Base-by-base conservation (phyloP, 148 eudicot genomes). In the Heliosperma pusillum region DNA sequence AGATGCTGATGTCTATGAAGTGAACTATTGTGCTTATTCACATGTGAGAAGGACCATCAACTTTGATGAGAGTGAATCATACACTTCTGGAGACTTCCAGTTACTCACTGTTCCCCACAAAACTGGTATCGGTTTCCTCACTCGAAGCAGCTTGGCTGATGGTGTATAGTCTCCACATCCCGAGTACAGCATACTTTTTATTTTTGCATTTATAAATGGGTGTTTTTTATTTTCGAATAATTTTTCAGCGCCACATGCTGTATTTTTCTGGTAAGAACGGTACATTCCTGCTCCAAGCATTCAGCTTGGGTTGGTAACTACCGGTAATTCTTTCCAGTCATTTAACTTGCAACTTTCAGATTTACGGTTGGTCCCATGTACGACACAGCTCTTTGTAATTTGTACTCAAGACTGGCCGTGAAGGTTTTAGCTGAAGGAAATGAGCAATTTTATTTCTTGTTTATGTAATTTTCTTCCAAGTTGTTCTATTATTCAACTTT, bases 11-110 rank as follows among this genome's bases (percentile, higher is more conserved):
- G 88, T 82, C 30, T 80, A 78, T 68, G 84, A 87, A 75, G 90
- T 90, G 64, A 82, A 86, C 45, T 90, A 90, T n/a, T 90, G 94
- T 74, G 91, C 83, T 25, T 85, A 83, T 71, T 80, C 84, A 11
- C 80, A 78, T 33, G 81, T 76, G 20, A 74, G 40, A 74, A 88
- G 91, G 73, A 55, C 50, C 16, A 53, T 90, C 52, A 17, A 47
- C 45, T 76, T 80, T 11, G 78, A 58, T 12, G 86, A 85, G 62
- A 73, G 65, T 57, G 73, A 74, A 45, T 75, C 88, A 11, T 71
- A 69, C 71, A 55, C 82, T 56, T 82, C 86, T 47, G 90, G 78
- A 76, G 74, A 70, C 66, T 87, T 90, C 74, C 70, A 86, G 70
- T 75, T 84, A 75, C 50, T 78, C 66, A 81, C 76, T 17, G 74